Conservation (phyloP, 2,329 filamentous ascomycete species). For the Sphaceloma murrayae region DNA sequence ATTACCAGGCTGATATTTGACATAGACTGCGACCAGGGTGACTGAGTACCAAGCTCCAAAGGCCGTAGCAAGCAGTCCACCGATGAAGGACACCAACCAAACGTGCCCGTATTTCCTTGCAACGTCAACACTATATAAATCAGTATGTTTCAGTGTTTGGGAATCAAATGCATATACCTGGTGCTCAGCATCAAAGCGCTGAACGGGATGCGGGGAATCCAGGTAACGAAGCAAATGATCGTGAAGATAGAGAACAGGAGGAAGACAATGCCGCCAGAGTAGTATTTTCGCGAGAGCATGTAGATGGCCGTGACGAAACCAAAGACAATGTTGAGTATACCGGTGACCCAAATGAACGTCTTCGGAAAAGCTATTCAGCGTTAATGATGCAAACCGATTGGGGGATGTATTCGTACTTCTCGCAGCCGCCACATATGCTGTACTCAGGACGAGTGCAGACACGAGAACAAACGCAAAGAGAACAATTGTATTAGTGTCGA, state of each 20-base stretch:
- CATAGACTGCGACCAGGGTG: conserved; percentile 77
- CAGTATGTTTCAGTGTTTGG: background rate
- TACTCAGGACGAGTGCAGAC: conserved; percentile 65
- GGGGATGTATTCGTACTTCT: conserved; percentile 33
- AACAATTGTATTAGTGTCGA: conserved; percentile 77
- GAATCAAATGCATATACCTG: conserved; percentile 21
- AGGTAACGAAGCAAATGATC: conserved; percentile 73
- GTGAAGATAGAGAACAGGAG: conserved; percentile 72
- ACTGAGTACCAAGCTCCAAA: conserved; percentile 80
- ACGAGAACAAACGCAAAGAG: conserved; percentile 71
- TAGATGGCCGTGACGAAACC: conserved; percentile 80
- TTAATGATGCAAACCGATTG: background rate
- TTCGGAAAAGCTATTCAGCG: conserved; percentile 39
- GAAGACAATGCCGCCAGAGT: conserved; percentile 78
- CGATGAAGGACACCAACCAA: conserved; percentile 74
- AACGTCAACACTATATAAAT: conserved; percentile 56
- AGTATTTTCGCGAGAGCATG: conserved; percentile 69
- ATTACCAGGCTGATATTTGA: conserved; percentile 62
- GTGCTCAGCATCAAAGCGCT: conserved; percentile 83
- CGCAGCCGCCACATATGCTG: conserved; percentile 64
- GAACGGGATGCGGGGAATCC: conserved; percentile 86
- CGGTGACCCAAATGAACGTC: conserved; percentile 78
- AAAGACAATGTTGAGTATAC: conserved; percentile 75
- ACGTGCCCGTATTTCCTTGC: conserved; percentile 77
- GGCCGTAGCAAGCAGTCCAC: conserved; percentile 64